A percentile compares a stretch with the other conserved stretches of the same genome.
Evolutionary conservation across 139 green algal genomes (phyloP).

Genomic region (Tetraselmis striata): DNA sequence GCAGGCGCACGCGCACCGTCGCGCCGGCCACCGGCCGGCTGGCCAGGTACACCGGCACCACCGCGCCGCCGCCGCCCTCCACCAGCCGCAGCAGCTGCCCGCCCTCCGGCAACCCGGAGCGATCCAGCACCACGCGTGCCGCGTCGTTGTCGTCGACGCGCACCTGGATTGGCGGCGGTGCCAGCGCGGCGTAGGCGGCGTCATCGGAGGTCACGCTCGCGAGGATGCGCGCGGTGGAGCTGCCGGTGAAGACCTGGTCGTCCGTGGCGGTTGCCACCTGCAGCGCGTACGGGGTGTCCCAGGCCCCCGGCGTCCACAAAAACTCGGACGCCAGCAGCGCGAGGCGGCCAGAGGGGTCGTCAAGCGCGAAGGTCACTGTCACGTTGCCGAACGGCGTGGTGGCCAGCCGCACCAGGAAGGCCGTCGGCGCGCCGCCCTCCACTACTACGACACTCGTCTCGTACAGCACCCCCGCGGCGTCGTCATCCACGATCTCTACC

Average conservation of each 20-base stretch:
- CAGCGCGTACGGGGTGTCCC: neutral
- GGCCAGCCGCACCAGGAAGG: neutral
- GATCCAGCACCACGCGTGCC: neutral
- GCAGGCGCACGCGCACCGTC: neutral
- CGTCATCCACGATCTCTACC: neutral
- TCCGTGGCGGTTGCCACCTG: neutral
- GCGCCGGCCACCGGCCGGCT: neutral
- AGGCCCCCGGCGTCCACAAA: neutral
- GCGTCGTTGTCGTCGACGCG: slow-evolving; percentile 2
- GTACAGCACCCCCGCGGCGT: neutral
- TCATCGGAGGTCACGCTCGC: neutral
- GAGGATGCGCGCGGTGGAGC: neutral
- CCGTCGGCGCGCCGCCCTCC: neutral
- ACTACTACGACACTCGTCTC: neutral
- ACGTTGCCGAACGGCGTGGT: neutral
- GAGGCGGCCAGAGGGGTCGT: neutral
- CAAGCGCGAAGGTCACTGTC: neutral
- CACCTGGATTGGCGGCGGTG: neutral
- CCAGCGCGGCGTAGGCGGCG: neutral
- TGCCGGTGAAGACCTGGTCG: neutral
- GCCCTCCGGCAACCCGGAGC: neutral
- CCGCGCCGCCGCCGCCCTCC: neutral
- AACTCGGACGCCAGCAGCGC: neutral
- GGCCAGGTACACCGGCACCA: neutral
- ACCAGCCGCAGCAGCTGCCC: neutral